Evolutionary conservation across 2,329 filamentous ascomycete species (phyloP), one percentile per base, ranked within the genome.

Genomic region (Monilinia vaccinii-corymbosi): DNA sequence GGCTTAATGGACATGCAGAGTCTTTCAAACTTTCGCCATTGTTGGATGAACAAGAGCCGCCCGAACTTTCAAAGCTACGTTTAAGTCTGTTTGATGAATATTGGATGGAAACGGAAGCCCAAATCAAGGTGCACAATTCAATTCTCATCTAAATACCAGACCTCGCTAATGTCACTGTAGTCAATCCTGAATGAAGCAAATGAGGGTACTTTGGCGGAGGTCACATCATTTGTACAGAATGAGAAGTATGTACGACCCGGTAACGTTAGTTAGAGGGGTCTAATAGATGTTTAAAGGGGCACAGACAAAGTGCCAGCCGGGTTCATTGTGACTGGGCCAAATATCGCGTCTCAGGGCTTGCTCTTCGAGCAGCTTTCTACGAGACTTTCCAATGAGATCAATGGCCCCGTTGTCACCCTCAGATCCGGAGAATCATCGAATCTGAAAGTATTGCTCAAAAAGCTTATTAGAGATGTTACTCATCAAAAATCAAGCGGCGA

Each of bases 261-360:
- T 18, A 52, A 25, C n/a, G 38, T n/a, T 11, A 13, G 9, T 25
- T 34, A n/a, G 5, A 16, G 23, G 8, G 40, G 50, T 44, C 53
- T 52, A 25, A 58, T 38, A 59, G 46, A 63, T 45, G 56, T 14
- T 49, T 16, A 47, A 51, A 65, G 64, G 60, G 60, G 55, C n/a
- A 60, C 42, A 38, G 57, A 64, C 21, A 66, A 49, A 59, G 53
- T 69, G 80, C 84, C 87, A 0, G 81, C 86, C 9, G 87, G 82
- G 2, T 86, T 93, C 65, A 84, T 93, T 66, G 81, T 90, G 61
- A 88, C 88, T 10, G 90, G 89, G 0, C 87, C 89, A 9, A 91
- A 89, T 64, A 87, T 91, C 66, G 85, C 88, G 40, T 87, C 87
- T 1, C 87, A 91, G 71, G 82, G 84, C 46, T 77, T 88, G 14